Evolutionary conservation across 2,329 filamentous ascomycete species (phyloP), one percentile per base, ranked within the genome.

Genomic region (Xylaria arbuscula): DNA sequence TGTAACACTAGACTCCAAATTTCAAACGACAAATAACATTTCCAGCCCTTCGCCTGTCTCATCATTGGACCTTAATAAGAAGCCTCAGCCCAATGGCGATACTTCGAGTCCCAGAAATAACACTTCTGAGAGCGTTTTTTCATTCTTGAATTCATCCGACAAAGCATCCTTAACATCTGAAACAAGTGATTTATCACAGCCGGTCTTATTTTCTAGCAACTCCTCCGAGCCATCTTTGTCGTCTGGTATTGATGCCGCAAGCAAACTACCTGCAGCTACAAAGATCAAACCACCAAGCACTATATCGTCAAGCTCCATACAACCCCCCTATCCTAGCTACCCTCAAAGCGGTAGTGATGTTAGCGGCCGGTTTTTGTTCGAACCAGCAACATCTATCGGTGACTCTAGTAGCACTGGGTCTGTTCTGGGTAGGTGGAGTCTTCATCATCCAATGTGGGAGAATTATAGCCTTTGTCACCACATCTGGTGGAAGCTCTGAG

Each of bases 341-440:
- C 4, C 50, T 11, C 48, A 60, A 36, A 61, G 22, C 11, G 11
- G 55, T 9, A 70, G 66, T 17, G 68, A 11, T 15, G n/a, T 45
- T 5, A 47, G n/a, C 13, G 3, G 22, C 15, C 22, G 5, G 19
- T 11, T 59, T 59, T 55, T 45, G 17, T 66, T 59, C 47, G 5
- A 47, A 40, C 22, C 34, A 55, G 40, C n/a, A 28, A 22, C 47
- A 22, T 19, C 57, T 51, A 32, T 50, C 34, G 47, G n/a, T 36
- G 9, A n/a, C 36, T 13, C 40, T 19, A 50, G n/a, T 15, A 53
- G 42, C 11, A 40, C 28, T 24, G 32, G 34, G 42, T 47, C 62
- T 47, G n/a, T 28, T 57, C 22, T 15, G 9, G 62, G 70, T 70
- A 70, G 54, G 70, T 55, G 22, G 10, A 45, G 19, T 47, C n/a